Evolutionary conservation across 352 stramenopile genomes (phyloP).

Genomic region (Peronosclerospora sorghi): DNA sequence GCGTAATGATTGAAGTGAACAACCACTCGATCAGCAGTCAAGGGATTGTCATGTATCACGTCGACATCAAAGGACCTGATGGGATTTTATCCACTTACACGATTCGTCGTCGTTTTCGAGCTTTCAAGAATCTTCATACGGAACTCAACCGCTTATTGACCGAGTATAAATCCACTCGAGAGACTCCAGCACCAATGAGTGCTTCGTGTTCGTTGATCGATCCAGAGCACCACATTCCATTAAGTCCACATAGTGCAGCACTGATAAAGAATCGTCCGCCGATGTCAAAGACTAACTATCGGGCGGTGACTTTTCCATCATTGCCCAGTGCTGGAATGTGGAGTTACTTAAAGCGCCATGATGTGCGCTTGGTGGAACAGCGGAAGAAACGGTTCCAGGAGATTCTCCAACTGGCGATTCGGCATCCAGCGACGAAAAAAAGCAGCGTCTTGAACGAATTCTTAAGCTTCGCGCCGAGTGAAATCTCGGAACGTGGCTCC

Average conservation of each 20-base stretch:
- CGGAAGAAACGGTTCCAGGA: conserved; percentile 75
- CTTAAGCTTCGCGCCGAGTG: conserved; percentile 52
- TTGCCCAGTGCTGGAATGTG: conserved; percentile 68
- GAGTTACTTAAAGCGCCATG: conserved; percentile 75
- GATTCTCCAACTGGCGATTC: conserved; percentile 68
- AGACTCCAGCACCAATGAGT: background rate
- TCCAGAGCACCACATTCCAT: conserved; percentile 33
- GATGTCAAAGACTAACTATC: conserved; percentile 29
- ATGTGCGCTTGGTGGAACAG: conserved; percentile 67
- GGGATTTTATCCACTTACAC: conserved; percentile 76
- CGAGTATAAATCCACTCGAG: conserved; percentile 33
- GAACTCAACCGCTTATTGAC: conserved; percentile 51
- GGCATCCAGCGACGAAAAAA: conserved; percentile 55
- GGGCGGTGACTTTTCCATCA: conserved; percentile 38
- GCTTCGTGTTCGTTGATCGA: conserved; percentile 2
- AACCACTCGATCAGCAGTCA: conserved; percentile 64
- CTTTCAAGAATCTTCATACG: conserved; percentile 70
- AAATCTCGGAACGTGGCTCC: conserved; percentile 64
- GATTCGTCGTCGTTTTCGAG: conserved; percentile 67
- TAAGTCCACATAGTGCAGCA: conserved; percentile 30
- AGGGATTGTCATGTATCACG: conserved; percentile 82
- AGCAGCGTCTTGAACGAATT: conserved; percentile 61
- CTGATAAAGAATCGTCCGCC: conserved; percentile 17
- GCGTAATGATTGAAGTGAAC: conserved; percentile 56
- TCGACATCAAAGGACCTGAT: conserved; percentile 73